Conservation (phyloP, 257 asterid genomes). For the Primulina huaijiensis region DNA sequence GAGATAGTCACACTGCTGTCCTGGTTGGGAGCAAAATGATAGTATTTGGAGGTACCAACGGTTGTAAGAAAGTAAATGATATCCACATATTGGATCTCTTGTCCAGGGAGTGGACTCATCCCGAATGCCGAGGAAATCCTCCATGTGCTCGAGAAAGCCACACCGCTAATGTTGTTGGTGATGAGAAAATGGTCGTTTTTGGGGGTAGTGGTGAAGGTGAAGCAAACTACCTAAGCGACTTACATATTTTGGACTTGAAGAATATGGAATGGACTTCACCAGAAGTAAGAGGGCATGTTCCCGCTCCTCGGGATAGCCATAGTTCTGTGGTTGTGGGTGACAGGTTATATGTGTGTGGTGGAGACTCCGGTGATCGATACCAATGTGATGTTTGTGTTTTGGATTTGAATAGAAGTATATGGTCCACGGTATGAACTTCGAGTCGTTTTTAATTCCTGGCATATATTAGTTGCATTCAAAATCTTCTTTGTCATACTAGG, state of each 20-base stretch:
- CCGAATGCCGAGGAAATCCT: slow-evolving; percentile 64
- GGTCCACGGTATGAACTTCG: slow-evolving; percentile 64
- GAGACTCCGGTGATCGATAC: slow-evolving; percentile 88
- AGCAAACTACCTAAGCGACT: slow-evolving; percentile 69
- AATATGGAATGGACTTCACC: slow-evolving; percentile 81
- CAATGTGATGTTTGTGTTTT: slow-evolving; percentile 71
- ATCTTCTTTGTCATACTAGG: too few relatives aligned
- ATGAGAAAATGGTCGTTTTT: slow-evolving; percentile 59
- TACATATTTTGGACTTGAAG: slow-evolving; percentile 69
- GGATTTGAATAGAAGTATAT: slow-evolving; percentile 54
- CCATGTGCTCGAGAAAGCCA: slow-evolving; percentile 91
- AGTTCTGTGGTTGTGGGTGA: slow-evolving; percentile 63
- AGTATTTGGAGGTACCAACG: slow-evolving; percentile 89
- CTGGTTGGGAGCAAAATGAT: slow-evolving; percentile 69
- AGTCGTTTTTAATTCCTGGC: background rate
- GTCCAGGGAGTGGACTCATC: slow-evolving; percentile 67
- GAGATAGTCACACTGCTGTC: slow-evolving; percentile 83
- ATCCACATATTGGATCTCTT: slow-evolving; percentile 65
- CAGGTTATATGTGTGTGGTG: slow-evolving; percentile 67
- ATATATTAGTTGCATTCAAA: background rate
- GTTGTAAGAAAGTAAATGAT: slow-evolving; percentile 75
- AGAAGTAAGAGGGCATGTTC: slow-evolving; percentile 45
- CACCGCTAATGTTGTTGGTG: slow-evolving; percentile 57
- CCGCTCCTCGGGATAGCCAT: slow-evolving; percentile 88
- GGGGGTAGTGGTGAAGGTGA: slow-evolving; percentile 98